Base-by-base conservation (phyloP, 2,329 filamentous ascomycete species). In the Ceratocystis papillata region DNA sequence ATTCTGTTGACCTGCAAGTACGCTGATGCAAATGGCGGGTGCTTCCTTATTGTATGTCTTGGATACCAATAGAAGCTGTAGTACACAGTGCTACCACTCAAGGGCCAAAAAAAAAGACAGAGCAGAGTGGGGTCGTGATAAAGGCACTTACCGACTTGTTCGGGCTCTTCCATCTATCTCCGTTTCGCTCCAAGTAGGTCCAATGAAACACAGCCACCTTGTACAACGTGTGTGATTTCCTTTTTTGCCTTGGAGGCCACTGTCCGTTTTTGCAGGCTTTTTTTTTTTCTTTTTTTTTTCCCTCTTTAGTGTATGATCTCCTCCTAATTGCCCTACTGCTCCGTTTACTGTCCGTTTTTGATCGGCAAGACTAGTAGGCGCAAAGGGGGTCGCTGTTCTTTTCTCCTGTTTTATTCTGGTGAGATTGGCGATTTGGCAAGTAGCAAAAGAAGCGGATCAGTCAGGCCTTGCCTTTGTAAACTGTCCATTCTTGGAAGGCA, bases 201-300 rank as follows among this genome's bases (percentile, higher is more conserved):
- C 48, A 53, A 62, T 44, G 37, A 48, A 62, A 62, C 20, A 46
- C 28, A 59, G 25, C 55, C 28, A 20, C 55, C 30, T 59, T 59
- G 55, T 59, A 59, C 55, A 59, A 59, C 55, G 7, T 30, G 28
- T 20, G 6, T 20, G 15, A 3, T 59, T 25, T 59, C 12, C 12
- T 30, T 15, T 59, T 41, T 41, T 4, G 10, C 37, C 10, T 15
- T 41, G 37, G 37, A 41, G 37, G 37, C 37, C 37, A 15, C 37
- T 41, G 10, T 41, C 37, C 37, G 1, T 15, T 15, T 12, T 15
- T 41, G 4, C 37, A 15, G 5, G 15, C 17, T 37, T n/a, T 59
- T 59, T 28, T 15, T 25, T 4, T 25, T 10, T 37, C n/a, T n/a
- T n/a, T 37, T 59, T 28, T 6, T 25, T 4, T 25, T 10, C 5